A percentile compares a stretch with the other conserved stretches of the same genome.
These are phyloP conservation scores for Aspergillus jensenii DNA, from an alignment of 2,329 filamentous ascomycete species.

Conservation along the genomic window DNA sequence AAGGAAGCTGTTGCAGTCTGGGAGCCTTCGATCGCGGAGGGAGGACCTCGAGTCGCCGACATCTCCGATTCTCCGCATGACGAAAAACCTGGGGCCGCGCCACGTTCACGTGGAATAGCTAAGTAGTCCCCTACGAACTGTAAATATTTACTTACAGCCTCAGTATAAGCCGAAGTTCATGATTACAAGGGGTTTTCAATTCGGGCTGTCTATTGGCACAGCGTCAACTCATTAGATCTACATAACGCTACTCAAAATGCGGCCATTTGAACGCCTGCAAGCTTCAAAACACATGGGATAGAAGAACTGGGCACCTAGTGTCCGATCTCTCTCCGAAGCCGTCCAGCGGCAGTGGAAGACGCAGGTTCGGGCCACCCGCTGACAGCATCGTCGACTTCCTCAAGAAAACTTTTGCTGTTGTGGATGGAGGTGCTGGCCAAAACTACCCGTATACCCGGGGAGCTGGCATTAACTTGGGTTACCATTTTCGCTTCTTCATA, in stretches of 20 bases:
- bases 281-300: not conserved
- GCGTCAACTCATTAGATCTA: constrained; percentile 3
- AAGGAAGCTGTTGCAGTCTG: not conserved
- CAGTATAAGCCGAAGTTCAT: too few species aligned
- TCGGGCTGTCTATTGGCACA: not conserved
- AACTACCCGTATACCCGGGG: constrained; percentile 84
- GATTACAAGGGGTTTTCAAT: not conserved
- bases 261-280: constrained; percentile 12
- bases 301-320: constrained; percentile 33
- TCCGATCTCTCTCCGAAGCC: constrained; percentile 62
- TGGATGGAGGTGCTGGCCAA: constrained; percentile 85
- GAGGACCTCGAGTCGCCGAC: not conserved
- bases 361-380: constrained; percentile 76
- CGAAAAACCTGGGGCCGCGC: constrained; percentile 16
- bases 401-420: constrained; percentile 83
- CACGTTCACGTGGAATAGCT: not conserved
- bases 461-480: constrained; percentile 88
- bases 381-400: constrained; percentile 88
- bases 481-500: constrained; percentile 98
- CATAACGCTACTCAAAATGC: constrained; percentile 5
- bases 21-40: not conserved
- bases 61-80: constrained; percentile 25
- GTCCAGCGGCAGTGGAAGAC: constrained; percentile 59
- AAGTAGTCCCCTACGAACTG: too few species aligned
- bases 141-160: too few species aligned